Base-by-base conservation (phyloP, 192 early-diverging fungal genomes). In the Dimargaris cristalligena region DNA sequence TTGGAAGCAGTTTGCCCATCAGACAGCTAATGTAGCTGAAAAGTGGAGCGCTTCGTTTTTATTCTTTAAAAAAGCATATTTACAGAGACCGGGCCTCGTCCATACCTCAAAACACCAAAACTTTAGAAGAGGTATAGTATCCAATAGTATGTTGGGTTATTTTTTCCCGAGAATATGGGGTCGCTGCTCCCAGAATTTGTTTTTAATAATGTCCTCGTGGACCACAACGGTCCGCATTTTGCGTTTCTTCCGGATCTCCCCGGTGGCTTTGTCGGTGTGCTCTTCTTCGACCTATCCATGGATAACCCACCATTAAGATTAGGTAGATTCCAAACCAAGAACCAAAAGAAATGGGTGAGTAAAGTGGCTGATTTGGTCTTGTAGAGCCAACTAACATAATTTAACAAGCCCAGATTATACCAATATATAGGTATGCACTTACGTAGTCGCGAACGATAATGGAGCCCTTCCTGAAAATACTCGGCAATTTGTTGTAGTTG, bases 401-500 rank as follows among this genome's bases (percentile, higher is more conserved):
- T 23, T 8, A 66, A 63, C 44, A 22, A 13, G 38, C 60, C 9
- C 29, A 30, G 51, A 58, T 52, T 11, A 64, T 64, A 45, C 28
- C 51, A 11, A 35, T 61, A 3, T 61, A 62, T 44, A 58, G 62
- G 29, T 65, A 41, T 59, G 48, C 67, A 52, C 10, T 60, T 74
- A 79, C 69, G 58, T 72, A 68, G 56, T 81, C 71, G 34, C 86
- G 78, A 52, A 85, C 67, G 22, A 97, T 65, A 0, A 88, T 81
- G 32, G 82, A 84, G 14, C 94, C 94, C 71, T 94, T 97, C 59
- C 85, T 77, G 66, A 78, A 93, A n/a, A 93, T 82, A 13, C 81
- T 79, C 3, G 79, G 79, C 35, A 90, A 64, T 31, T 82, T 77
- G 69, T 84, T 89, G 71, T 96, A 98, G 70, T 98, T 98, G 62